Conservation (phyloP, 805 yeast species). For the Suhomyces tanzawaensis region DNA sequence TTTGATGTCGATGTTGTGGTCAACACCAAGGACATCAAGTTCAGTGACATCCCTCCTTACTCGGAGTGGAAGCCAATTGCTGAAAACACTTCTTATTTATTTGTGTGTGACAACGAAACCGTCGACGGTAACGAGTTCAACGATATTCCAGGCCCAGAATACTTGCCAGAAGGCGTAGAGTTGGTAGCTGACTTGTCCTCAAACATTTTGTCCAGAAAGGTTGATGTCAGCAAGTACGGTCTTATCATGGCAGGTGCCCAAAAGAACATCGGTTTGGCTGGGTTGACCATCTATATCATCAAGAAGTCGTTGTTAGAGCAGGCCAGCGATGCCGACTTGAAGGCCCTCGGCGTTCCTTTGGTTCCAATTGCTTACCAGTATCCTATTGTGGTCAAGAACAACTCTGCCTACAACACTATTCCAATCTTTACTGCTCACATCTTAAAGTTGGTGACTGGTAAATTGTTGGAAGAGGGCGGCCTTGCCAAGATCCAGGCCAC, state of each 20-base stretch:
- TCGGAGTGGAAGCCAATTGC: conserved; percentile 59
- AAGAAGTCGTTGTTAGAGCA: conserved; percentile 74
- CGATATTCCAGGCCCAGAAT: conserved; percentile 47
- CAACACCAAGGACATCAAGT: conserved; percentile 62
- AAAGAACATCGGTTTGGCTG: conserved; percentile 96
- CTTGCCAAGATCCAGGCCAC: conserved; percentile 54
- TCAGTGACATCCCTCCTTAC: conserved; percentile 61
- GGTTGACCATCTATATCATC: conserved; percentile 87
- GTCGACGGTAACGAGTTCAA: conserved; percentile 89
- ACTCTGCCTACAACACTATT: conserved; percentile 93
- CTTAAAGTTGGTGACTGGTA: conserved; percentile 70
- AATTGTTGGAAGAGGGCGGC: conserved; percentile 70
- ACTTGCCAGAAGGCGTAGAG: conserved; percentile 66
- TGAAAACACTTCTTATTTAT: conserved; percentile 76
- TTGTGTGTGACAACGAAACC: conserved; percentile 95
- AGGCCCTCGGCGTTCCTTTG: conserved; percentile 62
- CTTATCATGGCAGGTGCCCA: conserved; percentile 97
- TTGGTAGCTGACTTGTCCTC: conserved; percentile 95
- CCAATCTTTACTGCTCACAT: conserved; percentile 91
- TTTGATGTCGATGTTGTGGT: conserved; percentile 66
- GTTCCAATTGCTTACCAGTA: conserved; percentile 87
- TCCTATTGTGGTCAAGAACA: conserved; percentile 81
- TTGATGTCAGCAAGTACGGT: conserved; percentile 85
- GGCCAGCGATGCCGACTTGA: conserved; percentile 61
- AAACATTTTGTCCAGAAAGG: conserved; percentile 74